Evolutionary conservation across 495 filamentous ascomycete genomes (phyloP).

Genomic region (Eremomyces bilateralis): DNA sequence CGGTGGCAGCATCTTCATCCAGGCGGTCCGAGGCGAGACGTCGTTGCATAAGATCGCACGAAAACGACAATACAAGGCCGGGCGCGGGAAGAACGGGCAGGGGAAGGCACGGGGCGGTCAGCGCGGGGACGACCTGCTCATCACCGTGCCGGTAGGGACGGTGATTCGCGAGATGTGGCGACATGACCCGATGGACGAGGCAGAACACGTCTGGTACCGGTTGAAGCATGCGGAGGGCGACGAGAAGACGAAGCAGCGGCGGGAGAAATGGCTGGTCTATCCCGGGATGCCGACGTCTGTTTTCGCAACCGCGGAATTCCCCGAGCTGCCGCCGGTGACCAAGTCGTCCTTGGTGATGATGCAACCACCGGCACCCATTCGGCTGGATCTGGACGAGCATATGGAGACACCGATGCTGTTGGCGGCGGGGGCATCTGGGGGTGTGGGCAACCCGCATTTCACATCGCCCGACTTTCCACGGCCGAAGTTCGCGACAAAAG

Average conservation of each 20-base stretch:
- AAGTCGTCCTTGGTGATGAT: slow-evolving; percentile 32
- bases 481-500: slow-evolving; percentile 75
- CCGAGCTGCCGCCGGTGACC: slow-evolving; percentile 29
- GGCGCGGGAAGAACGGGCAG: slow-evolving; percentile 62
- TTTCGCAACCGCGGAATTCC: slow-evolving; percentile 30
- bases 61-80: slow-evolving; percentile 51
- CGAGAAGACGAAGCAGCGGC: slow-evolving; percentile 15
- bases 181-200: slow-evolving; percentile 50
- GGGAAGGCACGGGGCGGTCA: slow-evolving; percentile 62
- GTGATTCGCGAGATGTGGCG: slow-evolving; percentile 65
- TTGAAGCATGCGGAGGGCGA: slow-evolving; percentile 11
- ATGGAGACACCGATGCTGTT: slow-evolving; percentile 73
- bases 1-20: slow-evolving; percentile 84
- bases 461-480: slow-evolving; percentile 40
- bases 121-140: slow-evolving; percentile 66
- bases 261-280: slow-evolving; percentile 71
- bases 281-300: slow-evolving; percentile 32
- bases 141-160: slow-evolving; percentile 83
- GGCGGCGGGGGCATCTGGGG: slow-evolving; percentile 73
- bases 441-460: slow-evolving; percentile 87
- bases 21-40: slow-evolving; percentile 74
- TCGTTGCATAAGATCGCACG: slow-evolving; percentile 82
- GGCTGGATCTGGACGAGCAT: slow-evolving; percentile 59
- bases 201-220: slow-evolving; percentile 5
- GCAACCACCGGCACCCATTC: slow-evolving; percentile 49